Evolutionary conservation across 345 rosid species (phyloP).

Genomic region (Lepidium didymum): DNA sequence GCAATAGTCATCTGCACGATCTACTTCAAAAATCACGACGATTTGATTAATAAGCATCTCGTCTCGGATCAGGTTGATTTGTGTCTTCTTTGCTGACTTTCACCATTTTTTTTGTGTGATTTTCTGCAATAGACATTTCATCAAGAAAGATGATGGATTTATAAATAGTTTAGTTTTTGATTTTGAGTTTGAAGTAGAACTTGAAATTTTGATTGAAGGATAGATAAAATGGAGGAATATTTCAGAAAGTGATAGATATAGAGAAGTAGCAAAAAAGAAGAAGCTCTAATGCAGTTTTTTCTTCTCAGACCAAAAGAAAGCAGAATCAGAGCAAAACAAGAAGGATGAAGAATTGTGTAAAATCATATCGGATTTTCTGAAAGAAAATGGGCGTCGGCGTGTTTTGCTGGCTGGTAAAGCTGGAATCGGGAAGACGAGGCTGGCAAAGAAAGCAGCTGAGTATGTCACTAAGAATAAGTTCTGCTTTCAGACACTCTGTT

Average conservation of each 20-base stretch:
- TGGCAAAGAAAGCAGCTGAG: slow-evolving; percentile 26
- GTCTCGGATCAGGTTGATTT: neutral
- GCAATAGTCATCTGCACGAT: neutral
- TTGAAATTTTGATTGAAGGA: too few relatives aligned
- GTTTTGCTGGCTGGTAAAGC: slow-evolving; percentile 27
- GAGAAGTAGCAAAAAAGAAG: neutral
- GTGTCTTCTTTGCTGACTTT: neutral
- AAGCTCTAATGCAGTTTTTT: neutral
- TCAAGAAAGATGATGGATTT: neutral
- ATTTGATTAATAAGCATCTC: neutral
- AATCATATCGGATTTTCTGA: neutral
- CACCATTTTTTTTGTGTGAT: neutral
- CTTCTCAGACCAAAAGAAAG: neutral
- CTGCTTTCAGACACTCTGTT: slow-evolving; percentile 28
- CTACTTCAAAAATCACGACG: neutral
- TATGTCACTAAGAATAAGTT: neutral
- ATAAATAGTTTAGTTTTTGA: neutral
- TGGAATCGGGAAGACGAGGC: slow-evolving; percentile 51
- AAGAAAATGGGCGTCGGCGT: neutral
- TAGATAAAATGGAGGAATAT: too few relatives aligned
- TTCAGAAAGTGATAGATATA: neutral
- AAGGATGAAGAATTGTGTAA: neutral
- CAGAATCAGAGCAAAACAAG: accelerated
- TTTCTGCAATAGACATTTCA: neutral
- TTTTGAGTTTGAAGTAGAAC: neutral